Conservation (phyloP, 1,284 basidiomycete genomes). For the Trametes sp. region DNA sequence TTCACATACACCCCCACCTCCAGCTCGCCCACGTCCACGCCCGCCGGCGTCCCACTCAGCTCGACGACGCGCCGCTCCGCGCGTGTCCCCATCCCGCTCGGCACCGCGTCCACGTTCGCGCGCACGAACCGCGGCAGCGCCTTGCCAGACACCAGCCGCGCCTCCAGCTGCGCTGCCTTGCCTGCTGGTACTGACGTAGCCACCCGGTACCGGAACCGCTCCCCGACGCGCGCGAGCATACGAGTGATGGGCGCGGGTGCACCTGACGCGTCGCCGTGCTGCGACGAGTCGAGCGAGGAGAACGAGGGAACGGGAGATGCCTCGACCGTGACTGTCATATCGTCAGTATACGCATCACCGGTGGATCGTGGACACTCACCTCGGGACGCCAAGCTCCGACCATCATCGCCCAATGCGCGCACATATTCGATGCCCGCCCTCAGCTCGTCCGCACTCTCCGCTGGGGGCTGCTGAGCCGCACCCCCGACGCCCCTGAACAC, state of each 20-base stretch:
- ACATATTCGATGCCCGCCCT: constrained; percentile 74
- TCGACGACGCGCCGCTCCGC: constrained; percentile 54
- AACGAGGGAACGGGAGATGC: constrained; percentile 57
- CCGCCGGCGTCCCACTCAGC: constrained; percentile 61
- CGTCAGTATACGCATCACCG: neutral
- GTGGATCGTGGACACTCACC: constrained; percentile 20
- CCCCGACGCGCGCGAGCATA: constrained; percentile 62
- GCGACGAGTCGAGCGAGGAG: constrained; percentile 67
- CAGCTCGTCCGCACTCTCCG: constrained; percentile 61
- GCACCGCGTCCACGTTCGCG: constrained; percentile 52
- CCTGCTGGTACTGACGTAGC: constrained; percentile 39
- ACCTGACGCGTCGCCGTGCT: constrained; percentile 43
- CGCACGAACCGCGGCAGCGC: constrained; percentile 65
- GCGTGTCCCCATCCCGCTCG: constrained; percentile 42
- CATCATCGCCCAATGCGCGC: constrained; percentile 63
- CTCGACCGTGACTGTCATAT: constrained; percentile 22
- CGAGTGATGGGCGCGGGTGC: constrained; percentile 45
- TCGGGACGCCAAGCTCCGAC: constrained; percentile 21
- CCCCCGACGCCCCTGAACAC: constrained; percentile 49
- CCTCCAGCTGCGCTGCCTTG: constrained; percentile 45
- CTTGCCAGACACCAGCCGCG: constrained; percentile 59
- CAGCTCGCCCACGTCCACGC: constrained; percentile 61
- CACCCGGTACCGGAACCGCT: constrained; percentile 68
- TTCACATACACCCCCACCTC: constrained; percentile 63
- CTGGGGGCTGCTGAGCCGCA: constrained; percentile 45